A percentile compares a stretch with the other conserved stretches of the same genome.
phyloP scores from a whole-genome alignment of 2,329 filamentous ascomycete species.

The Penicillium vulpinum region DNA sequence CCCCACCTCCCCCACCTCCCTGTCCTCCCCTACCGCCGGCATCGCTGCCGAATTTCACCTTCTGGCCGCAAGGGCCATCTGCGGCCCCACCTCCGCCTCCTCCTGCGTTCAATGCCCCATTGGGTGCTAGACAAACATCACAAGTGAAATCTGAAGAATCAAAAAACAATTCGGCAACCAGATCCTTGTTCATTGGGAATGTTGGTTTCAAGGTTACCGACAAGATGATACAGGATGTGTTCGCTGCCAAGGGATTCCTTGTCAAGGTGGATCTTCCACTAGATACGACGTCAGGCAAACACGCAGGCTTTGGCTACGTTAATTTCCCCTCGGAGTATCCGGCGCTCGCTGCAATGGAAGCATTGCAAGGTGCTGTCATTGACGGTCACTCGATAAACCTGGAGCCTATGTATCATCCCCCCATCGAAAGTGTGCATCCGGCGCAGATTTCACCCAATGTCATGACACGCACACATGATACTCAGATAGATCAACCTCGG shows the following conservation, averaged over 20 bases:
- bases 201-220: constrained; percentile 41
- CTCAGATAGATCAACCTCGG: neutral
- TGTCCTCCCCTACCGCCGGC: constrained; percentile 1
- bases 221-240: constrained; percentile 37
- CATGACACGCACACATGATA: neutral
- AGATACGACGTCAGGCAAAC: constrained; percentile 34
- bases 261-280: constrained; percentile 38
- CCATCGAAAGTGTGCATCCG: constrained; percentile 18
- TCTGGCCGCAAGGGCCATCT: neutral
- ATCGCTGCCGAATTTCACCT: neutral
- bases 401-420: constrained; percentile 37
- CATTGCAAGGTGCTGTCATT: constrained; percentile 39
- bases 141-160: neutral
- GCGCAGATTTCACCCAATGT: constrained; percentile 1
- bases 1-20: constrained; percentile 4
- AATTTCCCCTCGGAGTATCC: constrained; percentile 37
- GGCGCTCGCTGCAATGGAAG: constrained; percentile 38
- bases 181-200: constrained; percentile 43
- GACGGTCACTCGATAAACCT: constrained; percentile 44
- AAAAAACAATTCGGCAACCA: constrained; percentile 12
- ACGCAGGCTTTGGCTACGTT: constrained; percentile 45
- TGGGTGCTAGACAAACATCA: neutral
- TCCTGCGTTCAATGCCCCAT: neutral
- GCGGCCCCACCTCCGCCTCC: neutral
- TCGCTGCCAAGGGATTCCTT: constrained; percentile 40